phyloP scores from a whole-genome alignment of 441 rosid genomes.

The Euphorbia celastroides region DNA sequence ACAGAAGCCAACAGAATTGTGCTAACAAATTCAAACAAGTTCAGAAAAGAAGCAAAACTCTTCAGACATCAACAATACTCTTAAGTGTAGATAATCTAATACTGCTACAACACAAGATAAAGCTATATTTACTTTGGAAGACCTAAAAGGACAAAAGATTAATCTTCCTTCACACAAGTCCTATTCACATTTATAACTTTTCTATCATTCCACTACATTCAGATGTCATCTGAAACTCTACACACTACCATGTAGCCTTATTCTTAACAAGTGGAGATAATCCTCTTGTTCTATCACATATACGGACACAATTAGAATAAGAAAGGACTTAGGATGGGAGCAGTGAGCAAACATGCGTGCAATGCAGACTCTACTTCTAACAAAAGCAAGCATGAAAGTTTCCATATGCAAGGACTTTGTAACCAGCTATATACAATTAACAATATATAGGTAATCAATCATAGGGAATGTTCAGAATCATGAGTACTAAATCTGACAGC shows the following conservation, averaged over 20 bases:
- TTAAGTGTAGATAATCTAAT: neutral
- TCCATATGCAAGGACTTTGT: neutral
- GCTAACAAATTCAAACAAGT: constrained; percentile 1
- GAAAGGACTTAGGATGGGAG: neutral
- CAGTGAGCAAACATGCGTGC: too few relatives aligned
- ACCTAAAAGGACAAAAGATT: neutral
- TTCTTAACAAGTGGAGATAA: constrained; percentile 1
- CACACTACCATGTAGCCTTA: neutral
- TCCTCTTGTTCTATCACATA: neutral
- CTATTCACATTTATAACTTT: constrained; percentile 2
- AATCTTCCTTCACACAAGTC: neutral
- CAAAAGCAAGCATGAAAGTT: neutral
- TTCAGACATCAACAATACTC: neutral
- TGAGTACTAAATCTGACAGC: constrained; percentile 5
- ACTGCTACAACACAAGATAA: neutral
- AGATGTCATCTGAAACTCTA: neutral
- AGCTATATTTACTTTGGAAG: neutral
- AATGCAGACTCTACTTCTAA: too few relatives aligned
- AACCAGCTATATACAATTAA: constrained; percentile 1
- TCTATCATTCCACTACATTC: neutral
- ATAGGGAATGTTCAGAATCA: constrained; percentile 1
- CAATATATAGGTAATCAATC: neutral
- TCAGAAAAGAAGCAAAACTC: neutral
- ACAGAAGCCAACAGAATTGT: neutral
- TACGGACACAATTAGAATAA: neutral